These are phyloP conservation scores for Mycena vulgaris DNA, from an alignment of 768 basidiomycete species.

Conservation along the genomic window DNA sequence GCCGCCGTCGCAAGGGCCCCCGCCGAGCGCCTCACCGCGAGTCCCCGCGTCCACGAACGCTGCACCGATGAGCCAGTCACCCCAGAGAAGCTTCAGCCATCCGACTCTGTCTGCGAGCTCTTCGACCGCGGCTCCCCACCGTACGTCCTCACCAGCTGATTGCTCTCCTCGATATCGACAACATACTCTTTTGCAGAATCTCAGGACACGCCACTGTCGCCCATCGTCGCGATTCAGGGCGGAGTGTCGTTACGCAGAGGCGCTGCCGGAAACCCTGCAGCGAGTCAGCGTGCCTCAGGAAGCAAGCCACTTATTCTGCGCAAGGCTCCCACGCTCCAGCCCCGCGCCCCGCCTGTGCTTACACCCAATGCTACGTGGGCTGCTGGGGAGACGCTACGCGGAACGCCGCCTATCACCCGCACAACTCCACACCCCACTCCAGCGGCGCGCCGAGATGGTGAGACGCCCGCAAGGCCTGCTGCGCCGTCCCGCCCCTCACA, in stretches of 20 bases:
- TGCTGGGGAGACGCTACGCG: not conserved
- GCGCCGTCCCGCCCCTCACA: not conserved
- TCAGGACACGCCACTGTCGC: too few species aligned
- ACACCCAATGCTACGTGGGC: not conserved
- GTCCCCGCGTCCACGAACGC: not conserved
- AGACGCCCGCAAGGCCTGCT: not conserved
- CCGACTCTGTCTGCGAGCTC: not conserved
- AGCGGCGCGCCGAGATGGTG: not conserved
- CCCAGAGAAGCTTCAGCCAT: not conserved
- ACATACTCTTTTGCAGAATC: not conserved
- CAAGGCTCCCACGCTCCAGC: not conserved
- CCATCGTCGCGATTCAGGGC: slow-evolving; percentile 11
- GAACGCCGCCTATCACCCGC: not conserved
- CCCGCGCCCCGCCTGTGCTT: not conserved
- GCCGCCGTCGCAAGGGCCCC: not conserved
- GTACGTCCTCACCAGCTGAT: not conserved
- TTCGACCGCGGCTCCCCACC: not conserved
- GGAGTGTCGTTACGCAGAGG: slow-evolving; percentile 7
- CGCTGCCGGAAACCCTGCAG: not conserved
- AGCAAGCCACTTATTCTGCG: not conserved
- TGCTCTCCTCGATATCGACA: not conserved
- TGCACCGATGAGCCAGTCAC: not conserved
- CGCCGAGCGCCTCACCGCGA: not conserved
- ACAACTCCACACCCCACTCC: not conserved
- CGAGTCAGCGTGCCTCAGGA: not conserved